phyloP scores from a whole-genome alignment of 805 yeast genomes.

The Candida methanosorbosa region DNA sequence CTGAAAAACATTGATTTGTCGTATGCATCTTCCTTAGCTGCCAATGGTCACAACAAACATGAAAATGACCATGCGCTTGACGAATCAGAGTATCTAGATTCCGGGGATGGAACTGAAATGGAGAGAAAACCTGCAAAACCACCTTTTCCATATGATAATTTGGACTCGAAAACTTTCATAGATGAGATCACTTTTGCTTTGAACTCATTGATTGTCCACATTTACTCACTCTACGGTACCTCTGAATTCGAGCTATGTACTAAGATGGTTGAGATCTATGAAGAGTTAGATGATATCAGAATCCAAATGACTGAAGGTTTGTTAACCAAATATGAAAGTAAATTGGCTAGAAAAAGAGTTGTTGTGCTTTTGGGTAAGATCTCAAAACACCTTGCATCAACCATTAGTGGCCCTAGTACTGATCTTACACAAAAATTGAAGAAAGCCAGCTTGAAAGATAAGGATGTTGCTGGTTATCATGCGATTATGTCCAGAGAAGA shows the following conservation, averaged over 20 bases:
- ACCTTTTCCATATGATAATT: slow-evolving; percentile 12
- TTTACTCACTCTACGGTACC: slow-evolving; percentile 61
- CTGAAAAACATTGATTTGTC: slow-evolving; percentile 29
- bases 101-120: not conserved
- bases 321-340: slow-evolving; percentile 45
- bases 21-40: slow-evolving; percentile 1
- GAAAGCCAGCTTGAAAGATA: slow-evolving; percentile 11
- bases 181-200: slow-evolving; percentile 54
- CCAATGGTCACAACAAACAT: not conserved
- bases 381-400: slow-evolving; percentile 48
- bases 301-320: slow-evolving; percentile 41
- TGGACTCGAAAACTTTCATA: slow-evolving; percentile 33
- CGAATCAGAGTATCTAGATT: not conserved
- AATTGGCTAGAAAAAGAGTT: slow-evolving; percentile 39
- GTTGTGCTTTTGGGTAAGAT: slow-evolving; percentile 46
- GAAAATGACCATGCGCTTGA: not conserved
- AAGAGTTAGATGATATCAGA: slow-evolving; percentile 50
- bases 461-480: slow-evolving; percentile 45
- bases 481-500: slow-evolving; percentile 60
- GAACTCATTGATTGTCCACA: slow-evolving; percentile 50
- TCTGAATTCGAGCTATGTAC: slow-evolving; percentile 60
- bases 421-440: too few species aligned
- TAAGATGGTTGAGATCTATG: slow-evolving; percentile 44
- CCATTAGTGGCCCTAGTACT: too few species aligned
- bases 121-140: not conserved